phyloP scores from a whole-genome alignment of 2,329 filamentous ascomycete genomes.

The Seiridium unicorne region DNA sequence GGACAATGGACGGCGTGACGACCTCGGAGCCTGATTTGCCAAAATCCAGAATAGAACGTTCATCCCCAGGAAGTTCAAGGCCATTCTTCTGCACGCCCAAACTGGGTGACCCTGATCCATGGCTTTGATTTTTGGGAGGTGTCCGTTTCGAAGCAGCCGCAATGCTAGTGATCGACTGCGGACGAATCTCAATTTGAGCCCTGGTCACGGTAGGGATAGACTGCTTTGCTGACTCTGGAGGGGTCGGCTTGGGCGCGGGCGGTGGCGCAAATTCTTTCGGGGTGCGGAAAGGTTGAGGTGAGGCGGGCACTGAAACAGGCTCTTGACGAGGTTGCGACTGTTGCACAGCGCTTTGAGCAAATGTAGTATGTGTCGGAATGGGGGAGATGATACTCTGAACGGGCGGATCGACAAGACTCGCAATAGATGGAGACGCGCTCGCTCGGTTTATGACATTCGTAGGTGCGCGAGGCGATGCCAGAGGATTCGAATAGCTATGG shows the following conservation, averaged over 20 bases:
- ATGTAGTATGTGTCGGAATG: slow-evolving; percentile 33
- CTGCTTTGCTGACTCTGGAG: slow-evolving; percentile 37
- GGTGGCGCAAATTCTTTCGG: slow-evolving; percentile 32
- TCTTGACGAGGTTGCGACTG: slow-evolving; percentile 31
- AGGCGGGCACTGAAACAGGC: slow-evolving; percentile 37
- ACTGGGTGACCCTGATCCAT: slow-evolving; percentile 46
- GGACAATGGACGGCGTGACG: slow-evolving; percentile 72
- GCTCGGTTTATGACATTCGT: slow-evolving; percentile 59
- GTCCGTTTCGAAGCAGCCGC: slow-evolving; percentile 26
- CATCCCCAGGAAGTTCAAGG: slow-evolving; percentile 30
- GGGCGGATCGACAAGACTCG: slow-evolving; percentile 80
- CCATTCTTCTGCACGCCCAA: slow-evolving; percentile 48
- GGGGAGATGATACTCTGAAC: slow-evolving; percentile 39
- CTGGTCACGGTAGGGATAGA: slow-evolving; percentile 17
- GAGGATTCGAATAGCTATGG: slow-evolving; percentile 43
- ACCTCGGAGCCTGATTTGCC: slow-evolving; percentile 60
- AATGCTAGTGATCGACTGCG: slow-evolving; percentile 31
- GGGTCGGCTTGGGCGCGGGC: slow-evolving; percentile 26
- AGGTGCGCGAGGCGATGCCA: slow-evolving; percentile 51
- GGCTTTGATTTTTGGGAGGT: slow-evolving; percentile 34
- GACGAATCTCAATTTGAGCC: slow-evolving; percentile 31
- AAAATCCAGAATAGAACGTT: slow-evolving; percentile 60
- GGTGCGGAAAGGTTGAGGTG: slow-evolving; percentile 36
- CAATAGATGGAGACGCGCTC: slow-evolving; percentile 89
- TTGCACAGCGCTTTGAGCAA: slow-evolving; percentile 27